Evolutionary conservation across 805 yeast species (phyloP).

Genomic region (Lipomyces starkeyi): DNA sequence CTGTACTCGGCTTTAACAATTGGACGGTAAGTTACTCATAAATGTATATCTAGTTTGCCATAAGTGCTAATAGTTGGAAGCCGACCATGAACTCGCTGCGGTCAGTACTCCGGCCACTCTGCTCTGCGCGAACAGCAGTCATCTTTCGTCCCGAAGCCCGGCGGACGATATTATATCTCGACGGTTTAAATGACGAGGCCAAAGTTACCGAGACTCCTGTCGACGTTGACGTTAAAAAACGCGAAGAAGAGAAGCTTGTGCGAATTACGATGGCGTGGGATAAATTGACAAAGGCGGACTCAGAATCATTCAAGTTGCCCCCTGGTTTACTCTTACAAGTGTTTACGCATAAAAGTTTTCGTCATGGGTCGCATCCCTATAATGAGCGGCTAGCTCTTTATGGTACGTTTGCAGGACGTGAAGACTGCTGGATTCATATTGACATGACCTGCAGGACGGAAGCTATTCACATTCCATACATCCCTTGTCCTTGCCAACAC

Average conservation of each 20-base stretch:
- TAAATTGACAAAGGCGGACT: slow-evolving; percentile 20
- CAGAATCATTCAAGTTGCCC: slow-evolving; percentile 57
- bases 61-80: neutral
- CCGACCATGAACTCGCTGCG: neutral
- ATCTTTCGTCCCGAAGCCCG: slow-evolving; percentile 10
- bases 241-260: slow-evolving; percentile 3
- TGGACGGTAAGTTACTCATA: neutral
- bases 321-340: slow-evolving; percentile 75
- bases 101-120: neutral
- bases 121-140: neutral
- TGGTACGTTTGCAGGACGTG: slow-evolving; percentile 20
- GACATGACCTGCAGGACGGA: slow-evolving; percentile 20
- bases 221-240: slow-evolving; percentile 5
- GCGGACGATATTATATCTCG: slow-evolving; percentile 18
- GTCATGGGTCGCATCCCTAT: slow-evolving; percentile 87
- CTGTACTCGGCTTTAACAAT: neutral
- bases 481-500: slow-evolving; percentile 17
- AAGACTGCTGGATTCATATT: neutral
- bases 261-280: slow-evolving; percentile 19
- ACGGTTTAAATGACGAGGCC: slow-evolving; percentile 7
- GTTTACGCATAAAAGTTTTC: slow-evolving; percentile 92
- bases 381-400: slow-evolving; percentile 81
- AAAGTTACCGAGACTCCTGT: neutral
- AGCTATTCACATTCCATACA: slow-evolving; percentile 26
- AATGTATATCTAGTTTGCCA: neutral